Percentiles rank a stretch among this genome's conserved stretches.
Conservation (phyloP, 148 eudicot species). For the Vaccinium darrowii region DNA sequence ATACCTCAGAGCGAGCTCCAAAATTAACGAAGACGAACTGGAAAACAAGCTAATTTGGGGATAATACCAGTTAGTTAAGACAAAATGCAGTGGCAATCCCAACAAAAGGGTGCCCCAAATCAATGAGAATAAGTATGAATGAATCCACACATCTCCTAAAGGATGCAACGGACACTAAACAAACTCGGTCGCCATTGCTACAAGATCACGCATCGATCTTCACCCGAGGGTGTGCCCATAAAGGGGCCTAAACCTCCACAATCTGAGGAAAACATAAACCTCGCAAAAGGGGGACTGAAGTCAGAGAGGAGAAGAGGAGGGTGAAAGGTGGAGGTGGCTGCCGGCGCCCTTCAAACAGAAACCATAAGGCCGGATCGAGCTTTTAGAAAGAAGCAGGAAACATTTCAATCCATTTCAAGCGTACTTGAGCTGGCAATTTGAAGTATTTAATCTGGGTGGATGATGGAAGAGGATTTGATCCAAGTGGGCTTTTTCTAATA, state of each 20-base stretch:
- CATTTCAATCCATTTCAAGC: neutral
- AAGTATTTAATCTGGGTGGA: neutral
- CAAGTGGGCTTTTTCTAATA: neutral
- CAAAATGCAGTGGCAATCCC: neutral
- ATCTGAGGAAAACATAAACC: neutral
- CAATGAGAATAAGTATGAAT: too few species aligned
- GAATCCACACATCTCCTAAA: neutral
- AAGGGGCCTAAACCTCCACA: neutral
- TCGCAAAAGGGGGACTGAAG: neutral
- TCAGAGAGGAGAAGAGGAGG: neutral
- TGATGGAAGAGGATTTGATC: neutral
- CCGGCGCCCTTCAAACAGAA: too few species aligned
- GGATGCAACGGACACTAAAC: neutral
- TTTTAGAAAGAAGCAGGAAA: too few species aligned
- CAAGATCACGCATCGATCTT: too few species aligned
- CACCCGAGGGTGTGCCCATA: neutral
- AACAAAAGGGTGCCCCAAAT: neutral
- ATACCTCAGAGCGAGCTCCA: too few species aligned
- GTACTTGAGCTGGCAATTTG: neutral
- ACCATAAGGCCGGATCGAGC: too few species aligned
- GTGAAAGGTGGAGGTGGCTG: too few species aligned
- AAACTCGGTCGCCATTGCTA: neutral
- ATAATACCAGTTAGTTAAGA: neutral
- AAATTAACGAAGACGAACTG: neutral
- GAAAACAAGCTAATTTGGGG: neutral